Base-by-base conservation (phyloP, 1,284 basidiomycete species). In the Phlebopus sp. region DNA sequence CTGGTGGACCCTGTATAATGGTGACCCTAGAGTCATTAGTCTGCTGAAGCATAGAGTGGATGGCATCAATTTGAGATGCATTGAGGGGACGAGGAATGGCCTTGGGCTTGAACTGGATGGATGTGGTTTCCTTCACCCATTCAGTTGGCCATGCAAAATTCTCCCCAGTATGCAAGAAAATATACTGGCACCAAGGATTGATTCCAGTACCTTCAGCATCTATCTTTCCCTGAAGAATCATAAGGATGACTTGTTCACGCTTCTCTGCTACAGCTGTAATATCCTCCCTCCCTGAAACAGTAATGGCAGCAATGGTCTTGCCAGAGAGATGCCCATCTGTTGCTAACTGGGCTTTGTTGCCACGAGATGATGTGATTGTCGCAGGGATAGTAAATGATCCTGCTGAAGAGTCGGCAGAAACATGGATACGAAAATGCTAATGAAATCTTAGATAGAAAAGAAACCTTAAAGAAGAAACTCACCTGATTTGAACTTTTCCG, bases 121-220 rank as follows among this genome's bases (percentile, higher is more conserved):
- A 11, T 42, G 39, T 10, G 19, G 50, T n/a, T 43, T 38, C 27
- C 21, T 64, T 29, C 36, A 54, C 64, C 66, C 66, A 69, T 7
- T 59, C 54, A 64, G 47, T 48, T 51, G 81, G 78, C 78, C 79
- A 81, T 15, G 42, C 47, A 17, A 77, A 62, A 10, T 58, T 66
- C 37, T 61, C 55, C 30, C 54, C 55, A 30, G 58, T 32, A 1
- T 63, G 63, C 40, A 76, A 70, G 64, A 73, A 82, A 35, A 86
- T 79, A 52, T 77, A 77, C 29, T 75, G 64, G 15, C 83, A 66
- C 75, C 81, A 87, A 4, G 81, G 77, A 52, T 73, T 82, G 18
- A 70, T 59, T 34, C 75, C 59, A 18, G 77, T 49, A 10, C 66
- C 58, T 21, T 62, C 47, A 37, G 46, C 8, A 40, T 39, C 46